Percentiles rank a stretch among this genome's conserved stretches.
phyloP scores from a whole-genome alignment of 1,139 yeast genomes.

The Taphrina communis region DNA sequence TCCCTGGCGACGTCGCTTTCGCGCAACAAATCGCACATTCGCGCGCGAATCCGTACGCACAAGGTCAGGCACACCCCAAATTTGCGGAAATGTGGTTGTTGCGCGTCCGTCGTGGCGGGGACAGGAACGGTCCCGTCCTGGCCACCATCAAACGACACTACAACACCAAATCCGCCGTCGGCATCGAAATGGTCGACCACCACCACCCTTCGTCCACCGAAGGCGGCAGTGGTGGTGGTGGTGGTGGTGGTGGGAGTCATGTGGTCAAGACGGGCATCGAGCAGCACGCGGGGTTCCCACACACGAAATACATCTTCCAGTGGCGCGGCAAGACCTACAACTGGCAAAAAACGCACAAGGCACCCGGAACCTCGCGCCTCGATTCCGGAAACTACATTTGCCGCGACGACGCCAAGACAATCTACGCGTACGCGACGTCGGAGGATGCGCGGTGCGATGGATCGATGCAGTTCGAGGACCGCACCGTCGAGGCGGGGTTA shows the following conservation, averaged over 20 bases:
- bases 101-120: slow-evolving; percentile 23
- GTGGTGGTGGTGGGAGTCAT: no score
- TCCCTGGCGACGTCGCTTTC: slow-evolving; percentile 10
- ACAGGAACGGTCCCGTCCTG: slow-evolving; percentile 21
- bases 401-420: slow-evolving; percentile 7
- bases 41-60: slow-evolving; percentile 10
- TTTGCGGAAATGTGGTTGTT: slow-evolving; percentile 10
- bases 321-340: slow-evolving; percentile 11
- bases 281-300: slow-evolving; percentile 23
- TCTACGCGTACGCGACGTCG: slow-evolving; percentile 26
- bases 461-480: slow-evolving; percentile 20
- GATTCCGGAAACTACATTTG: slow-evolving; percentile 21
- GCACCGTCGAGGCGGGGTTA: slow-evolving; percentile 16
- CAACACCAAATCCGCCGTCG: slow-evolving; percentile 28
- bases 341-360: slow-evolving; percentile 27
- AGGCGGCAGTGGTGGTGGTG: not conserved
- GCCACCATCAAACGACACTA: slow-evolving; percentile 25
- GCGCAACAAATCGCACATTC: slow-evolving; percentile 12
- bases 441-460: slow-evolving; percentile 29
- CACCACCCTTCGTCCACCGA: not conserved
- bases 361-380: slow-evolving; percentile 17
- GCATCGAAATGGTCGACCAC: slow-evolving; percentile 16
- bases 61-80: slow-evolving; percentile 2
- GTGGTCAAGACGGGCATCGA: slow-evolving; percentile 22
- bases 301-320: slow-evolving; percentile 19